Evolutionary conservation across 2,329 filamentous ascomycete genomes (phyloP), one percentile per base, ranked within the genome.

Genomic region (Neonectria coccinea): DNA sequence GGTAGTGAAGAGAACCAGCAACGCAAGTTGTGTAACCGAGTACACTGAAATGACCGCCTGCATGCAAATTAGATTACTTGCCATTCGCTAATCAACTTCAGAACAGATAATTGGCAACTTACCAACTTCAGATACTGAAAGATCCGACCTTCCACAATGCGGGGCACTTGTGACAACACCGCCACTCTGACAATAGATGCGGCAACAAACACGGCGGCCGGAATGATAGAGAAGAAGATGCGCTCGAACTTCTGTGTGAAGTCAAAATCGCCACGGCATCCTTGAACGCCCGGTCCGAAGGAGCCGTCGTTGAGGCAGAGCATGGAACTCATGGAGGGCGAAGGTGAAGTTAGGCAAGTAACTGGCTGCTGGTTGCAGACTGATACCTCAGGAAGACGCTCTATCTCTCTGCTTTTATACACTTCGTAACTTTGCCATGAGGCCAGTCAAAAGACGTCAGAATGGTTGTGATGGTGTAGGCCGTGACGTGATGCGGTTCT

Each of bases 171-270:
- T 1, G 65, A 59, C 8, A 84, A 66, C 1, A 77, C 68, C 1
- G 76, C 56, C 1, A 79, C 65, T 0, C 82, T 75, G 14, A 76
- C 70, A 50, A 79, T 33, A 0, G 79, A 77, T 1, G 78, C 56
- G 0, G 77, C 65, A 12, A 82, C 66, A 44, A 85, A 83, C 0
- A 83, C 56, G 1, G 77, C 68, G 0, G 79, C 72, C 0, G 84
- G 84, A 3, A 82, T 70, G 9, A 84, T 76, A 1, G 79, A 77
- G n/a, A 86, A 76, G 54, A 85, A 77, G 4, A 84, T 75, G 20
- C 80, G 76, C 69, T 85, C 83, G 58, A 86, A 85, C 29, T 77
- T 78, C 54, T 85, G 73, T 1, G 84, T 86, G 61, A 85, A 85
- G 69, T 85, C 84, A 59, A 86, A 86, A 62, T 83, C 79, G 55